Evolutionary conservation across 2,329 filamentous ascomycete species (phyloP).

Genomic region (Ascochyta lentis): DNA sequence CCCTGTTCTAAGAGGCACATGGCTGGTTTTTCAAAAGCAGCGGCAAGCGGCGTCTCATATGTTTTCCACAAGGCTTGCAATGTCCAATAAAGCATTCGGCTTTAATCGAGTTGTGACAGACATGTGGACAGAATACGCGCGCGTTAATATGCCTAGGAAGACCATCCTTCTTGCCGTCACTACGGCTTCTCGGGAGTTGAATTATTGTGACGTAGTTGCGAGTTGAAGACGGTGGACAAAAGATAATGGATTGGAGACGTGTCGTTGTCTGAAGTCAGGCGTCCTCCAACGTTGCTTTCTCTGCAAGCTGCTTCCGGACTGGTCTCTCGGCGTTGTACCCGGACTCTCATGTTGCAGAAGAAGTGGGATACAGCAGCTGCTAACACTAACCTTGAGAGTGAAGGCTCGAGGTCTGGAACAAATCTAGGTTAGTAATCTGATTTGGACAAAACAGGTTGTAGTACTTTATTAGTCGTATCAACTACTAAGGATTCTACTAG

Average conservation of each 20-base stretch:
- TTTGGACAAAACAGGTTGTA: no score
- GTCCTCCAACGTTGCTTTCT: not conserved
- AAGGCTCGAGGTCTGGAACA: no score
- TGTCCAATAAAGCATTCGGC: not conserved
- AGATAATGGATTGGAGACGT: not conserved
- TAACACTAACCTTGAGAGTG: no score
- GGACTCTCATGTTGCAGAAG: no score
- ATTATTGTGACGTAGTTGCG: not conserved
- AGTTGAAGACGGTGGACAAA: not conserved
- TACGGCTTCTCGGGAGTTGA: not conserved
- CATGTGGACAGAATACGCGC: conserved; percentile 5
- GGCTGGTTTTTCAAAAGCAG: not conserved
- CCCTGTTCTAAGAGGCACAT: not conserved
- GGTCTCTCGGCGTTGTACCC: conserved; percentile 1
- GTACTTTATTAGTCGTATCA: no score
- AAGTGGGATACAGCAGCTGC: no score
- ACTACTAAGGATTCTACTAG: no score
- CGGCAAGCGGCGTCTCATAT: not conserved
- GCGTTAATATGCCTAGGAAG: not conserved
- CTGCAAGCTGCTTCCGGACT: not conserved
- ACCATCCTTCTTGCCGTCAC: not conserved
- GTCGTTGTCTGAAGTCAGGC: not conserved
- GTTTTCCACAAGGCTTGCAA: not conserved
- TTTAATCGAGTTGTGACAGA: not conserved
- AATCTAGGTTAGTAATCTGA: no score